phyloP scores from a whole-genome alignment of 75 land plant genomes.

The Cunninghamia lanceolata region DNA sequence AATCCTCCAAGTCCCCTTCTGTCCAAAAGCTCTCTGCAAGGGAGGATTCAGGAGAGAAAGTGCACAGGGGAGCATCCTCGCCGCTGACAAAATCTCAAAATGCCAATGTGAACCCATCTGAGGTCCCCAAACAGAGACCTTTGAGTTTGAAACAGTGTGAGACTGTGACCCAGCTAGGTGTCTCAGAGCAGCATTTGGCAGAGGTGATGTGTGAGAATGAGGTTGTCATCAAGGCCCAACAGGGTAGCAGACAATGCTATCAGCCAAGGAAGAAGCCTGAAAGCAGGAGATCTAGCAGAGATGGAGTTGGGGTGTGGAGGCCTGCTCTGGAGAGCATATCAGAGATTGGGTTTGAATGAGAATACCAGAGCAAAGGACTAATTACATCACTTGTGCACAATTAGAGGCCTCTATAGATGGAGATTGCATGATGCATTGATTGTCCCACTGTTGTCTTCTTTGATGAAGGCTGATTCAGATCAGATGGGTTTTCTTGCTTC shows the following conservation, averaged over 20 bases:
- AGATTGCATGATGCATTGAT: not conserved
- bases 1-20: not conserved
- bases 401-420: not conserved
- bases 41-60: not conserved
- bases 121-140: not conserved
- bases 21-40: not conserved
- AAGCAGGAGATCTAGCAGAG: not conserved
- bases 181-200: slow-evolving; percentile 2
- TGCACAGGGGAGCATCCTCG: not conserved
- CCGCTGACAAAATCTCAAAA: not conserved
- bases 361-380: not conserved
- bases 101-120: not conserved
- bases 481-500: not conserved
- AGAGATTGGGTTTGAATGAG: not conserved
- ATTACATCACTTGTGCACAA: not conserved
- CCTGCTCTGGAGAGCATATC: slow-evolving; percentile 14
- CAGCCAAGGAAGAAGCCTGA: slow-evolving; percentile 3
- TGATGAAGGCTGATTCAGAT: not conserved
- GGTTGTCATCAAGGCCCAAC: not conserved
- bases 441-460: not conserved
- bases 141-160: not conserved
- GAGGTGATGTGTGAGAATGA: not conserved
- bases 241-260: not conserved
- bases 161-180: not conserved
- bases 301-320: slow-evolving; percentile 5